Evolutionary conservation across 2,329 filamentous ascomycete species (phyloP), one percentile per base, ranked within the genome.

Genomic region (Colletotrichum tabaci): DNA sequence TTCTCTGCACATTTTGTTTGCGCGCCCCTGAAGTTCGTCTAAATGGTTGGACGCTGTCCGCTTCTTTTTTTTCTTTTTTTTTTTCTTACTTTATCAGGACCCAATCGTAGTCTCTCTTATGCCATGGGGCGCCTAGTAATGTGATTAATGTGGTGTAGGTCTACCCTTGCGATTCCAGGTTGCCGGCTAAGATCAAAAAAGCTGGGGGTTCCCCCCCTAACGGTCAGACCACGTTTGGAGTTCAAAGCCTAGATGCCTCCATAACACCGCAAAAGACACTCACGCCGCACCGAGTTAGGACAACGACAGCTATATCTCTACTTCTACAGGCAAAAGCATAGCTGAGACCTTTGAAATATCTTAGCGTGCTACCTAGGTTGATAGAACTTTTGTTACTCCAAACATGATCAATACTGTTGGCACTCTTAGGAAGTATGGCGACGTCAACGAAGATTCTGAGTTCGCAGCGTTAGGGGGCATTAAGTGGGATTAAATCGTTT

Each of bases 281-380:
- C 2, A 2, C 10, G 16, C 16, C 2, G n/a, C 13, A n/a, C 15
- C 15, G 12, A 26, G 23, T 10, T 12, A n/a, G 10, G 64, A 67
- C 10, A n/a, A 23, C 2, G 56, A 61, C 2, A 47, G 64, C 16
- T 67, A 9, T n/a, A 35, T 61, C 8, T 67, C 49, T 35, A 67
- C 64, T 4, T 42, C 47, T 30, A 13, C 0, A 5, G 2, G 30
- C 3, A 26, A 42, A 30, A 9, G 35, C 2, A 1, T 55, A 12
- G 46, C 18, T 7, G 30, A 9, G 30, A 7, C 30, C 30, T 30
- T 8, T 30, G 30, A 4, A 4, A 4, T 26, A 4, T 26, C 4
- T 4, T 26, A 26, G 26, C 4, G 26, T 26, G 26, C 26, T 26
- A 4, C 26, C 26, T 26, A 26, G 3, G 26, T 26, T 26, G 2